Evolutionary conservation across 179 eudicot genomes (phyloP).

Genomic region (Silene coronaria): DNA sequence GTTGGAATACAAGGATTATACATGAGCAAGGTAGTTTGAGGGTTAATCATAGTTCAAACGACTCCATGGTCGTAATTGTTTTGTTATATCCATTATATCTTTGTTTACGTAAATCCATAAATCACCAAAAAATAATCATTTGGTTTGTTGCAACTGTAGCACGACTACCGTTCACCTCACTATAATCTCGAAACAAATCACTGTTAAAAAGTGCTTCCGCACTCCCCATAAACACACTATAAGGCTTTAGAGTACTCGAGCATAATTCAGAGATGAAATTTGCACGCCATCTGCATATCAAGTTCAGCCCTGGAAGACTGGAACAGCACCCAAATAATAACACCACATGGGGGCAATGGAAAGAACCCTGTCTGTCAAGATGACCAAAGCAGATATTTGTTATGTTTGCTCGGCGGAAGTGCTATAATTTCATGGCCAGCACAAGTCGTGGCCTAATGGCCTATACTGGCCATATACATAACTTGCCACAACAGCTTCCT

Average conservation of each 20-base stretch:
- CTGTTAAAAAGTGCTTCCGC: no score
- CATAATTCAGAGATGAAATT: not conserved
- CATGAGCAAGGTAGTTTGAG: no score
- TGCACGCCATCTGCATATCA: not conserved
- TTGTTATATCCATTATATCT: no score
- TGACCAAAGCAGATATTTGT: not conserved
- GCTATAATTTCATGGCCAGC: not conserved
- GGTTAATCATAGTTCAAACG: no score
- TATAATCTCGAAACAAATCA: no score
- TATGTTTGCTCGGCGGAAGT: not conserved
- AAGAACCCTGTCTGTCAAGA: not conserved
- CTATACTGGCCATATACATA: not conserved
- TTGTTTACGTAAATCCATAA: no score
- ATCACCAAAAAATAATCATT: no score
- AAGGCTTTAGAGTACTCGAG: not conserved
- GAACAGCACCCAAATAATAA: not conserved
- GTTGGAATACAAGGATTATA: no score
- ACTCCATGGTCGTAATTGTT: no score
- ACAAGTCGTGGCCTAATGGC: no score
- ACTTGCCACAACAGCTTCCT: not conserved
- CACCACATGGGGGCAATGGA: not conserved
- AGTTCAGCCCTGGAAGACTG: not conserved
- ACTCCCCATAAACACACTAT: not conserved
- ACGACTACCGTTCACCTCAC: no score
- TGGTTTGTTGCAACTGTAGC: no score